Percentiles rank a stretch among this genome's conserved stretches.
These are phyloP conservation scores for Metahyphopichia silvanorum DNA, from an alignment of 805 yeast species.

Conservation along the genomic window DNA sequence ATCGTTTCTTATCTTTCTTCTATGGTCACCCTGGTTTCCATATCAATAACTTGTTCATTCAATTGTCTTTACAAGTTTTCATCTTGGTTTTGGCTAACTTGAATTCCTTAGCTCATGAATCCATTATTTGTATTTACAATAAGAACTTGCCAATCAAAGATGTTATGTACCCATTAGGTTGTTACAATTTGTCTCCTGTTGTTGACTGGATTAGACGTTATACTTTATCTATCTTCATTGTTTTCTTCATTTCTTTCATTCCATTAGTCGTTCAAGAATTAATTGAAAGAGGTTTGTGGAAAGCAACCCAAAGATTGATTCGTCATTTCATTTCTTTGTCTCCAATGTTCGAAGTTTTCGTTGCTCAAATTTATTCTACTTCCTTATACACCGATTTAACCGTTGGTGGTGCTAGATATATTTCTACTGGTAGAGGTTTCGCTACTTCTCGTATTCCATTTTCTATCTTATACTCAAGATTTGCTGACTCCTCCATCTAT, in stretches of 20 bases:
- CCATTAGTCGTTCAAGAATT: conserved; percentile 77
- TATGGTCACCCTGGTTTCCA: conserved; percentile 89
- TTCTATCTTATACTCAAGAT: conserved; percentile 61
- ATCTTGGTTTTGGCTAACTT: conserved; percentile 62
- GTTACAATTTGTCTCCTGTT: conserved; percentile 68
- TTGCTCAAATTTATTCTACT: conserved; percentile 71
- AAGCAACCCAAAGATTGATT: conserved; percentile 57
- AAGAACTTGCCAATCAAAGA: conserved; percentile 59
- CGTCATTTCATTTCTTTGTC: conserved; percentile 71
- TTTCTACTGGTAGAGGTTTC: conserved; percentile 80
- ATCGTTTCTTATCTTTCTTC: conserved; percentile 74
- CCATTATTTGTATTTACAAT: conserved; percentile 60
- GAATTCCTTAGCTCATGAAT: conserved; percentile 59
- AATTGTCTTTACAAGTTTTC: conserved; percentile 54
- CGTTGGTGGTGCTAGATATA: conserved; percentile 78
- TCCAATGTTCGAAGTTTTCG: conserved; percentile 77
- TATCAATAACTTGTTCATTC: conserved; percentile 71
- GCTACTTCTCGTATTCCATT: conserved; percentile 73
- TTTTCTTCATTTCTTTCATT: conserved; percentile 69
- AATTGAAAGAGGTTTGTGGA: conserved; percentile 72
- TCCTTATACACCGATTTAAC: conserved; percentile 65
- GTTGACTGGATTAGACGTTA: conserved; percentile 73
- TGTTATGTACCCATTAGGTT: conserved; percentile 62
- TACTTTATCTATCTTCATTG: conserved; percentile 69
- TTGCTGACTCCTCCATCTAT: conserved; percentile 76